Conservation (phyloP, 2,329 filamentous ascomycete genomes). For the Diaporthe batatas region DNA sequence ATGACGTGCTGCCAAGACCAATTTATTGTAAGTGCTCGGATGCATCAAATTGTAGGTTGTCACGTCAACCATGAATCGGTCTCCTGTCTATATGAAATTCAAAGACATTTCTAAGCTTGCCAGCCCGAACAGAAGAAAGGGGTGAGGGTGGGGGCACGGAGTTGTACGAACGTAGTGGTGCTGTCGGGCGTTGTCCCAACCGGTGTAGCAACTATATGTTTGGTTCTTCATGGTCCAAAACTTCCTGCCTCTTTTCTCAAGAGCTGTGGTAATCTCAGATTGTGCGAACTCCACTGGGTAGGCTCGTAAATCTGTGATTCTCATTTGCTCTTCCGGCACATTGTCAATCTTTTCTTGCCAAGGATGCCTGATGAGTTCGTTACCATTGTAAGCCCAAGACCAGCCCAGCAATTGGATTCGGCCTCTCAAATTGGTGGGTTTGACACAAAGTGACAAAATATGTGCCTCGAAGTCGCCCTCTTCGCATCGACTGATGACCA, state of each 20-base stretch:
- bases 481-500: not conserved
- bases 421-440: no score
- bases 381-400: not conserved
- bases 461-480: not conserved
- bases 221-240: not conserved
- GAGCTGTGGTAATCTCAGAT: not conserved
- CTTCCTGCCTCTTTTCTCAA: not conserved
- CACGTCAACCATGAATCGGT: not conserved
- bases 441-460: no score
- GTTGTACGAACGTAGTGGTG: not conserved
- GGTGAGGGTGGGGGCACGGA: no score
- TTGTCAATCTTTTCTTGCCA: not conserved
- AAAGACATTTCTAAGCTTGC: not conserved
- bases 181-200: not conserved
- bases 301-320: not conserved
- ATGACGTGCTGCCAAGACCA: no score
- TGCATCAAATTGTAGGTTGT: not conserved
- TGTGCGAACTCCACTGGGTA: not conserved
- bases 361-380: accelerated
- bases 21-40: no score
- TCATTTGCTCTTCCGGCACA: not conserved
- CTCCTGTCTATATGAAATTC: not conserved
- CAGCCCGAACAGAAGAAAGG: no score
- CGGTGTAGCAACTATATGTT: not conserved
- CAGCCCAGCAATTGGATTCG: not conserved